A percentile compares a stretch with the other conserved stretches of the same genome.
These are phyloP conservation scores for Mycosphaerella arachidis DNA, from an alignment of 2,329 filamentous ascomycete genomes.

Conservation along the genomic window DNA sequence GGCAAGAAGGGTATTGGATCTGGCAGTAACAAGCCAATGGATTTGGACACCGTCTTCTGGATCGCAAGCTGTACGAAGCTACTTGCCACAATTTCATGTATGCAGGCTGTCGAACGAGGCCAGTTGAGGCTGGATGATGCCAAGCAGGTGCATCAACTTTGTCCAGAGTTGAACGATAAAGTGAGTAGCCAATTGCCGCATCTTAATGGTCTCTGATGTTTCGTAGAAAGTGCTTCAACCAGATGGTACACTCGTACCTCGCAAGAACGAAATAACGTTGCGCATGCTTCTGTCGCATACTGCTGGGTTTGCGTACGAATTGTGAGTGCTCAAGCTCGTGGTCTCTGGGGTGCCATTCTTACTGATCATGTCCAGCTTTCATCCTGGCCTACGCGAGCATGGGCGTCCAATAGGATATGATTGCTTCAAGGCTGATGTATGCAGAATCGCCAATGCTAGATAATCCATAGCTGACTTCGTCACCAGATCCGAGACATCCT, in stretches of 20 bases:
- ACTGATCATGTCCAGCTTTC: conserved; percentile 31
- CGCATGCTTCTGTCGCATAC: conserved; percentile 50
- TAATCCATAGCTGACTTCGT: background rate
- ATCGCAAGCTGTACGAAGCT: conserved; percentile 50
- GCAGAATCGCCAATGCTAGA: background rate
- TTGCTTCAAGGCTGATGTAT: conserved; percentile 52
- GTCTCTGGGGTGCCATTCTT: background rate
- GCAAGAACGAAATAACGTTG: conserved; percentile 46
- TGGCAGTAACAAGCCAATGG: conserved; percentile 48
- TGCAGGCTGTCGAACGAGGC: conserved; percentile 47
- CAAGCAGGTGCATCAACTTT: conserved; percentile 36
- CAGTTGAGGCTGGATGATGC: conserved; percentile 40
- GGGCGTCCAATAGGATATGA: conserved; percentile 50
- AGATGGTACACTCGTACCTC: conserved; percentile 38
- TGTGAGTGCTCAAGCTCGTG: conserved; percentile 27
- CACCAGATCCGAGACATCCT: conserved; percentile 42
- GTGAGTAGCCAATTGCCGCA: background rate
- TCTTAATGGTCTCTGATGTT: background rate
- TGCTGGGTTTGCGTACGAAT: conserved; percentile 47
- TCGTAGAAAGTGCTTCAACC: conserved; percentile 39
- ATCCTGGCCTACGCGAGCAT: conserved; percentile 40
- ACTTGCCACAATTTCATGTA: conserved; percentile 41
- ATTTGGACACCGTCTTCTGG: conserved; percentile 55
- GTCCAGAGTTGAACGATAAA: conserved; percentile 40
- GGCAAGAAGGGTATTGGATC: conserved; percentile 38